A percentile compares a stretch with the other conserved stretches of the same genome.
These are phyloP conservation scores for Nannizziopsis arthrosporioides DNA, from an alignment of 2,329 filamentous ascomycete genomes.

Conservation along the genomic window DNA sequence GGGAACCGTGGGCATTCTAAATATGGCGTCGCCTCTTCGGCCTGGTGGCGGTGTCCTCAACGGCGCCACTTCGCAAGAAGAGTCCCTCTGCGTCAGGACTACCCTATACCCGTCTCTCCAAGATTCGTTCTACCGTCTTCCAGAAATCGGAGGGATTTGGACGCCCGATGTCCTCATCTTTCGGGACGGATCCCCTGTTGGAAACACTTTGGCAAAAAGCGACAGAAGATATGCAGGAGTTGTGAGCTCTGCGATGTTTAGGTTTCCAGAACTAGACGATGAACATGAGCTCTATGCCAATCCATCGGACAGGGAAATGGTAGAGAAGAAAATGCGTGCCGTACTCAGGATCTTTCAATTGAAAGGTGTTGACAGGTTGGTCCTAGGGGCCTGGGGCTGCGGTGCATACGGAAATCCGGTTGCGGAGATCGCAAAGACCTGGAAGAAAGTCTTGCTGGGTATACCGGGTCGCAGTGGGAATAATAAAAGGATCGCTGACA, in stretches of 20 bases:
- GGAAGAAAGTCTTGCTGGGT: conserved; percentile 6
- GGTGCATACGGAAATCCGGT: conserved; percentile 11
- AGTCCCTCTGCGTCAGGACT: conserved; percentile 10
- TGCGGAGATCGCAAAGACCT: conserved; percentile 7
- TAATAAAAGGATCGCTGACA: background rate
- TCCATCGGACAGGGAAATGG: background rate
- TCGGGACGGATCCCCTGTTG: conserved; percentile 1
- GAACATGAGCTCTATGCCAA: conserved; percentile 2
- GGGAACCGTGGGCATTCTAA: conserved; percentile 4
- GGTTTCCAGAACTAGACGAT: conserved; percentile 9
- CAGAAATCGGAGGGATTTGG: conserved; percentile 10
- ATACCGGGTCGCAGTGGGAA: background rate
- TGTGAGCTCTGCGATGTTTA: conserved; percentile 10
- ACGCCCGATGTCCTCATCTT: conserved; percentile 10
- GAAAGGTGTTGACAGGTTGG: conserved; percentile 5
- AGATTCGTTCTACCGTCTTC: conserved; percentile 10
- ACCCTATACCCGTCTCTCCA: conserved; percentile 10
- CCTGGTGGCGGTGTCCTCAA: conserved; percentile 10
- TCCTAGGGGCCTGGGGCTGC: conserved; percentile 11
- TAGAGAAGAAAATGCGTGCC: conserved; percentile 10
- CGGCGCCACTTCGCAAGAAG: conserved; percentile 11
- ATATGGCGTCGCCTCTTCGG: conserved; percentile 10
- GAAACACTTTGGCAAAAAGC: conserved; percentile 5
- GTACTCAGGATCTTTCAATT: conserved; percentile 10
- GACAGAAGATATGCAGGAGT: conserved; percentile 9